Evolutionary conservation across 2,329 filamentous ascomycete species (phyloP).

Genomic region (Fonsecaea monophora): DNA sequence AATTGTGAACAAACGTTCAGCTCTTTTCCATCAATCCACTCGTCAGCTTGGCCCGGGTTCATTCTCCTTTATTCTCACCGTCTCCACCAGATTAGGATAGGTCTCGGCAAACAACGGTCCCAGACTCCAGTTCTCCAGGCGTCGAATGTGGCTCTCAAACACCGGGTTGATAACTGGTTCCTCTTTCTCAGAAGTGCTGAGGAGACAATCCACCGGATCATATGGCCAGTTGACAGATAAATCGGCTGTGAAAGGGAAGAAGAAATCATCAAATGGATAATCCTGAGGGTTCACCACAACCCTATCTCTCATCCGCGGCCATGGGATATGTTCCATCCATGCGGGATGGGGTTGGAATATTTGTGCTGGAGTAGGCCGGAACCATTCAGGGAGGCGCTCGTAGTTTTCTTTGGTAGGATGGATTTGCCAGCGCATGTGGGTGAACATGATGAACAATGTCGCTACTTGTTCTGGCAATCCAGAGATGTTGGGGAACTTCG

Average conservation of each 20-base stretch:
- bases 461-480: constrained; percentile 82
- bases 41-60: background rate
- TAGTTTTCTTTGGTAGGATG: constrained; percentile 80
- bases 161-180: constrained; percentile 83
- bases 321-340: constrained; percentile 85
- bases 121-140: constrained; percentile 81
- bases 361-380: constrained; percentile 71
- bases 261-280: constrained; percentile 79
- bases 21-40: background rate
- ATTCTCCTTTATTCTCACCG: constrained; percentile 45
- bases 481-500: constrained; percentile 80
- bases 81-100: constrained; percentile 65
- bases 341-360: constrained; percentile 72
- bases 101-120: constrained; percentile 71
- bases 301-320: constrained; percentile 75
- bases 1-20: background rate
- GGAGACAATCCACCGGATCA: constrained; percentile 72
- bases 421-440: constrained; percentile 85
- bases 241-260: constrained; percentile 79
- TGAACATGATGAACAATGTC: constrained; percentile 84
- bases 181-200: constrained; percentile 59
- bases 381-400: constrained; percentile 75
- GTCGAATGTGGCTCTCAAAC: constrained; percentile 79
- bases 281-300: constrained; percentile 62
- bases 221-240: constrained; percentile 86